Evolutionary conservation across 2,329 filamentous ascomycete genomes (phyloP), one percentile per base, ranked within the genome.

Genomic region (Cadophora luteo-olivacea): DNA sequence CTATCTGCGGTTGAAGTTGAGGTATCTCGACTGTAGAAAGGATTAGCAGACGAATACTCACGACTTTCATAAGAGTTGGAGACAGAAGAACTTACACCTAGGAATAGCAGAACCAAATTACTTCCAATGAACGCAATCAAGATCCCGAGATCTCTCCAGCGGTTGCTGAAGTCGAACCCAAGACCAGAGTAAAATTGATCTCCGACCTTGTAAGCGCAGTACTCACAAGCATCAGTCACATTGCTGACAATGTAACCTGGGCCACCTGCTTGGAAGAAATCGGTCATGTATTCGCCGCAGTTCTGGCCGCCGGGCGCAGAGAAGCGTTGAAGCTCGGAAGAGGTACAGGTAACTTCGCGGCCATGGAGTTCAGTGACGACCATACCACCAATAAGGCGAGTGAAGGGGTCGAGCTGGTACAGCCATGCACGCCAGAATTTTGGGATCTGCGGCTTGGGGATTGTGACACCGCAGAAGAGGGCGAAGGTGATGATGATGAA

Each of bases 61-160:
- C 19, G 3, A 49, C 5, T 22, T 49, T n/a, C 6, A 22, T 49
- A 9, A 3, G 4, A 4, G 25, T 11, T 2, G 16, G 1, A 49
- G 8, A 6, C 16, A 51, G 25, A 16, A 58, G 12, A 38, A 75
- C 75, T 74, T 73, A 77, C 75, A 81, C 69, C 82, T 64, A 89
- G 68, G 73, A 89, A 88, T 69, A 90, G 74, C 61, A 90, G 80
- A 24, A 92, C 85, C 75, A 96, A 77, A 78, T 97, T 97, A 77
- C 90, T 93, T 16, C 81, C 92, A 64, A 97, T 85, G 76, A 94
- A 97, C 0, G 89, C 91, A 38, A 86, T 73, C 73, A 90, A 91
- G 70, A 97, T 97, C 1, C 93, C 94, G 67, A 96, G 71, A 74
- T 97, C 93, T 66, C 93, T 86, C 93, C 93, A 97, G 19, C 93